Evolutionary conservation across 192 early-diverging fungal species (phyloP).

Genomic region (Coemansia sp.): DNA sequence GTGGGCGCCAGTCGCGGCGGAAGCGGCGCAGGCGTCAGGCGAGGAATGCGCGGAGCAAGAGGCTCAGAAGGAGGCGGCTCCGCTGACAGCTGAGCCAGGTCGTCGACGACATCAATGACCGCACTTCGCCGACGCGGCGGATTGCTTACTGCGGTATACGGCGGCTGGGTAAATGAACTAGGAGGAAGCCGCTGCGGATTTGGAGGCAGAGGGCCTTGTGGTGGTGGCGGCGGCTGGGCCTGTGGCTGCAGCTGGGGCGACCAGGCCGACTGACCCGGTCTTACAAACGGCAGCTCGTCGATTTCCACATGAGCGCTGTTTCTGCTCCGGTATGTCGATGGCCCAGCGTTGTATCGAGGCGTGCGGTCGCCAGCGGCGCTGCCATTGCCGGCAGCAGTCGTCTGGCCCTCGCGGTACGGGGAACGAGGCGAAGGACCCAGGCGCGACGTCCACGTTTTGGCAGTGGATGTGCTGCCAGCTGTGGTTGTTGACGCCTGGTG

Average conservation of each 20-base stretch:
- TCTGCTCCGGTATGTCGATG: constrained; percentile 41
- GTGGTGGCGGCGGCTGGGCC: neutral
- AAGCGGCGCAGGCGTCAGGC: constrained; percentile 11
- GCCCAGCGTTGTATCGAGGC: constrained; percentile 22
- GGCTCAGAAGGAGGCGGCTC: constrained; percentile 1
- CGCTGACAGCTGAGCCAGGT: constrained; percentile 1
- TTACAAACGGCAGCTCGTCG: constrained; percentile 50
- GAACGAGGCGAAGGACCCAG: constrained; percentile 20
- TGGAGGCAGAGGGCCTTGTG: neutral
- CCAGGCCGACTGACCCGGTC: constrained; percentile 33
- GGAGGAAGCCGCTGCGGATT: constrained; percentile 9
- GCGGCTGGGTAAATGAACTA: neutral
- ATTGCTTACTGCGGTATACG: neutral
- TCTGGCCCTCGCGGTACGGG: constrained; percentile 25
- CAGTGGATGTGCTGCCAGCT: neutral
- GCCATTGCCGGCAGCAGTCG: neutral
- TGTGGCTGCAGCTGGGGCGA: constrained; percentile 17
- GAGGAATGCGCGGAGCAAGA: constrained; percentile 3
- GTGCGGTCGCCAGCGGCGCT: constrained; percentile 17
- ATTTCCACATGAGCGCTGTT: constrained; percentile 52
- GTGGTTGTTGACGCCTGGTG: neutral
- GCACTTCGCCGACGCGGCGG: constrained; percentile 35
- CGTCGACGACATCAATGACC: constrained; percentile 38
- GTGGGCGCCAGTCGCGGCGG: constrained; percentile 13
- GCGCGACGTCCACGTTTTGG: constrained; percentile 1